Percentiles rank a stretch among this genome's conserved stretches.
These are phyloP conservation scores for Lasiodiplodia citricola DNA, from an alignment of 2,329 filamentous ascomycete species.

Conservation along the genomic window DNA sequence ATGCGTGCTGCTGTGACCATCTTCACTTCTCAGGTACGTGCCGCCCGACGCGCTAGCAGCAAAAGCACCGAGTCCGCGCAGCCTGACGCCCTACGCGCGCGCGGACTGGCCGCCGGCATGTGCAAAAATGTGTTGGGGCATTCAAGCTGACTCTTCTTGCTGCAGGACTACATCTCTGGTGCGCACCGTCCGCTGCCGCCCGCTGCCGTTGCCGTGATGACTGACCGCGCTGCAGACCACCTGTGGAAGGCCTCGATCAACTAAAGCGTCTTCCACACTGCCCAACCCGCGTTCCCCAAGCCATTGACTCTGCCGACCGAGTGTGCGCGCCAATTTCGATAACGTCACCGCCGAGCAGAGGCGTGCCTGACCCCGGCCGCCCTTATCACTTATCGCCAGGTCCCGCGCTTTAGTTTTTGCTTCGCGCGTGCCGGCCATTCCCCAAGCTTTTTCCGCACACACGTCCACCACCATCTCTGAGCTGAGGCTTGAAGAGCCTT, in stretches of 20 bases:
- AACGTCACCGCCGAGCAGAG: slow-evolving; percentile 16
- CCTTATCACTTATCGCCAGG: slow-evolving; percentile 26
- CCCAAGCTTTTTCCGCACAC: slow-evolving; percentile 14
- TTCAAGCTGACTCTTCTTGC: slow-evolving; percentile 41
- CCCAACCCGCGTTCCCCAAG: slow-evolving; percentile 20
- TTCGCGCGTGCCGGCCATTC: slow-evolving; percentile 11
- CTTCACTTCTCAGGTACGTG: slow-evolving; percentile 60
- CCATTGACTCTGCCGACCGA: slow-evolving; percentile 12
- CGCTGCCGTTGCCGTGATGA: slow-evolving; percentile 26
- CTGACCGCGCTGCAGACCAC: slow-evolving; percentile 57
- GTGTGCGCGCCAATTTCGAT: slow-evolving; percentile 14
- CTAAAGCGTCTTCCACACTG: slow-evolving; percentile 48
- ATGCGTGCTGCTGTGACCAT: slow-evolving; percentile 58
- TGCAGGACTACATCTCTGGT: slow-evolving; percentile 69
- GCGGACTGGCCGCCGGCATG: not conserved
- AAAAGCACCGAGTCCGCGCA: slow-evolving; percentile 12
- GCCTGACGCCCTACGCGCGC: slow-evolving; percentile 17
- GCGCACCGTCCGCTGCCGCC: slow-evolving; percentile 37
- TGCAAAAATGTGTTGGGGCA: slow-evolving; percentile 19
- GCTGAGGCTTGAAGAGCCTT: slow-evolving; percentile 30
- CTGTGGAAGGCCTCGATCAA: slow-evolving; percentile 71
- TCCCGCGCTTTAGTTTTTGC: slow-evolving; percentile 25
- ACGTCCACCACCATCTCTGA: slow-evolving; percentile 10
- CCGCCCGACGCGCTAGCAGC: slow-evolving; percentile 22
- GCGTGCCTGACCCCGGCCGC: slow-evolving; percentile 14